Conservation (phyloP, 2,329 filamentous ascomycete species). For the Calcarisporium arbuscula region DNA sequence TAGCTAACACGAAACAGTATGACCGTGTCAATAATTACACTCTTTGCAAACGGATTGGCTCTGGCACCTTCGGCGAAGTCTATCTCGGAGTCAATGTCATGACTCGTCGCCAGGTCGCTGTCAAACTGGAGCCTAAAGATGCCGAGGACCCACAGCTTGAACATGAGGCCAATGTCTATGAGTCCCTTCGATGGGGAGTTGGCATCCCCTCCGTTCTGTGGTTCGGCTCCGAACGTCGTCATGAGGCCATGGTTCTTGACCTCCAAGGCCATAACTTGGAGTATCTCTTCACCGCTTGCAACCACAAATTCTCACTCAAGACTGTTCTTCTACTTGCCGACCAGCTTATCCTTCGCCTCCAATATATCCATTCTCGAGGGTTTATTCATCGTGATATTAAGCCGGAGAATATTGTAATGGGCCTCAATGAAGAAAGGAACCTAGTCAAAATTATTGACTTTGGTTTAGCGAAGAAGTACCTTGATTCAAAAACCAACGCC, state of each 20-base stretch:
- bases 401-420: slow-evolving; percentile 97
- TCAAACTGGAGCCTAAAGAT: slow-evolving; percentile 99
- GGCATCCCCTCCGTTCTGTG: slow-evolving; percentile 98
- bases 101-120: slow-evolving; percentile 97
- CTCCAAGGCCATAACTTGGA: slow-evolving; percentile 92
- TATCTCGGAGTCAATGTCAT: slow-evolving; percentile 99
- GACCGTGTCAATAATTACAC: slow-evolving; percentile 99
- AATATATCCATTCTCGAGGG: slow-evolving; percentile 87
- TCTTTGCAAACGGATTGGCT: slow-evolving; percentile 98
- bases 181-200: slow-evolving; percentile 87
- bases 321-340: slow-evolving; percentile 94
- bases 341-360: slow-evolving; percentile 97
- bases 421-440: slow-evolving; percentile 82
- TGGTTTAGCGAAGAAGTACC: slow-evolving; percentile 97
- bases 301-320: slow-evolving; percentile 99
- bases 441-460: slow-evolving; percentile 99
- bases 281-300: slow-evolving; percentile 99
- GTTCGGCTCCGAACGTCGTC: slow-evolving; percentile 99
- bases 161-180: slow-evolving; percentile 94
- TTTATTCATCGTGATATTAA: slow-evolving; percentile 98
- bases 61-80: slow-evolving; percentile 95
- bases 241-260: slow-evolving; percentile 99
- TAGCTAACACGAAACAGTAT: too few relatives aligned
- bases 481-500: slow-evolving; percentile 99
- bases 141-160: slow-evolving; percentile 98